phyloP scores from a whole-genome alignment of 768 basidiomycete genomes.

The Russula sp. region DNA sequence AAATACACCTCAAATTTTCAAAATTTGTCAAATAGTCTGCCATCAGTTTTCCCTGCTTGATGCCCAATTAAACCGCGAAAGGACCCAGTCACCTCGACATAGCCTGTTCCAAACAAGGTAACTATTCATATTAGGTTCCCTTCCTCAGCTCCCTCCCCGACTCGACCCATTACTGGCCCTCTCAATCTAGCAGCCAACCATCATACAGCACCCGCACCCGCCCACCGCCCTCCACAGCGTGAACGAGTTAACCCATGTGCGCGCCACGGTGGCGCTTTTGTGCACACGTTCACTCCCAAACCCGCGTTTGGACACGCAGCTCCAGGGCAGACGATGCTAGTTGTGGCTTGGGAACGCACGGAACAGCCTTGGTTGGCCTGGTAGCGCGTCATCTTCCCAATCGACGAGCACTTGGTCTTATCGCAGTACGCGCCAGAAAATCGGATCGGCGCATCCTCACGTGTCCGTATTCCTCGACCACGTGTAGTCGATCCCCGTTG shows the following conservation, averaged over 20 bases:
- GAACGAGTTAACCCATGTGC: no score
- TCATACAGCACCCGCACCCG: neutral
- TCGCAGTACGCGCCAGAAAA: neutral
- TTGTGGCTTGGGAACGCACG: neutral
- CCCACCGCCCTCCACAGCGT: neutral
- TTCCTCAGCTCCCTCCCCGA: neutral
- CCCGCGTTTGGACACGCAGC: neutral
- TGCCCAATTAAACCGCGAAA: no score
- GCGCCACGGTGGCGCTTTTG: neutral
- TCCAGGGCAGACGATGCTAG: constrained; percentile 7
- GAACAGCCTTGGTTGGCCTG: no score
- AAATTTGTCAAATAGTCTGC: no score
- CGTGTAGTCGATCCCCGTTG: constrained; percentile 6
- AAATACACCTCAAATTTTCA: neutral
- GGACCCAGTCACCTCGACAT: no score
- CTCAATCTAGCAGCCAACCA: constrained; percentile 7
- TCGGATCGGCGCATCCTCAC: constrained; percentile 5
- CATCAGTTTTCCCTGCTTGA: no score
- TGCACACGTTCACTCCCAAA: neutral
- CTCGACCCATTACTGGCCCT: constrained; percentile 1
- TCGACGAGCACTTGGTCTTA: no score
- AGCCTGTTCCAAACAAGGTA: neutral
- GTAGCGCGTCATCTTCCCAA: no score
- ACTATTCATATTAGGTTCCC: constrained; percentile 16
- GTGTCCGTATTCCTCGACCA: constrained; percentile 8